A percentile compares a stretch with the other conserved stretches of the same genome.
phyloP scores from a whole-genome alignment of 257 asterid species.

The Ballota nigra region DNA sequence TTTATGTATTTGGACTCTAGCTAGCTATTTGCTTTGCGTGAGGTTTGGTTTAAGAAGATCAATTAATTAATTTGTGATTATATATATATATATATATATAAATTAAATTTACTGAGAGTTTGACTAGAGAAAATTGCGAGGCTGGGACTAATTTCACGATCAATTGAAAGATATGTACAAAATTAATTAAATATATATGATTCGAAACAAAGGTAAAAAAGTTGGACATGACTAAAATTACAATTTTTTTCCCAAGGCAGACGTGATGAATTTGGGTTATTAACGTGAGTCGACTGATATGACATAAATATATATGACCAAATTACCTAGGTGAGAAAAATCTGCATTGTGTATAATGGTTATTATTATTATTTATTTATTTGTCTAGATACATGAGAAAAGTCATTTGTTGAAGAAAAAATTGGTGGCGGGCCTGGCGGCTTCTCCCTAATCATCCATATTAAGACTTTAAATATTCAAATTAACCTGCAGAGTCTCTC shows the following conservation, averaged over 20 bases:
- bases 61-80: too few species aligned
- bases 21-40: not conserved
- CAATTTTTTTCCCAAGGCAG: not conserved
- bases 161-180: too few species aligned
- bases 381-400: constrained; percentile 34
- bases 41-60: not conserved
- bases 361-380: not conserved
- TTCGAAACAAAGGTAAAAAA: not conserved
- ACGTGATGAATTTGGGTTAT: not conserved
- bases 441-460: not conserved
- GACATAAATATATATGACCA: not conserved
- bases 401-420: constrained; percentile 5
- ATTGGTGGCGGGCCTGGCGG: too few species aligned
- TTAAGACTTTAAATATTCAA: not conserved
- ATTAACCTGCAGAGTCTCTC: too few species aligned
- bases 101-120: not conserved
- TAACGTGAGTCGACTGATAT: not conserved
- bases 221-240: not conserved
- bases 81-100: too few species aligned
- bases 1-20: not conserved
- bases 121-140: too few species aligned
- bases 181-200: not conserved
- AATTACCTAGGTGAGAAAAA: not conserved
- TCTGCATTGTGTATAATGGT: not conserved
- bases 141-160: too few species aligned